Percentiles rank a stretch among this genome's conserved stretches.
Conservation (phyloP, 2,329 filamentous ascomycete genomes). For the Fusarium sp. region DNA sequence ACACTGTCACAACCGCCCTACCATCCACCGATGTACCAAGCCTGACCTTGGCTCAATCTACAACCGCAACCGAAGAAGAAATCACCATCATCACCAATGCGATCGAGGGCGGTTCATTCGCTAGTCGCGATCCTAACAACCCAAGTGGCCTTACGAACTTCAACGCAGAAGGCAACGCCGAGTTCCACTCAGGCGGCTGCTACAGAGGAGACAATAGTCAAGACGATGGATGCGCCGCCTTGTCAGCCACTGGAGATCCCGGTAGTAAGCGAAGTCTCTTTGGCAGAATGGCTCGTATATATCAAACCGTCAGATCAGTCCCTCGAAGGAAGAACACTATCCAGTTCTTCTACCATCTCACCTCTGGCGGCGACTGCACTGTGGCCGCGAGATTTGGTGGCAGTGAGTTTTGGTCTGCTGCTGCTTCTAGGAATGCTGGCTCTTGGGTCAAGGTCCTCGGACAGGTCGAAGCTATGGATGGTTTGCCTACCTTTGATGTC, state of each 20-base stretch:
- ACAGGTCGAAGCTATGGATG: neutral
- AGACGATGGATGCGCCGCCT: conserved; percentile 19
- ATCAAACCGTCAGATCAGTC: neutral
- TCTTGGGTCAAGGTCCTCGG: conserved; percentile 10
- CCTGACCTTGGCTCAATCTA: rapidly evolving
- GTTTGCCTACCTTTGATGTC: conserved; percentile 1
- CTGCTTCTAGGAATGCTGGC: neutral
- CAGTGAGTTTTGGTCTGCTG: neutral
- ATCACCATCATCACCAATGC: conserved; percentile 4
- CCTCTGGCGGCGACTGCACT: neutral
- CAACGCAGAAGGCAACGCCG: neutral
- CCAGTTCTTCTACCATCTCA: conserved; percentile 15
- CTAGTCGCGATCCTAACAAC: neutral
- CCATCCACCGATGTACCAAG: neutral
- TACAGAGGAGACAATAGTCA: conserved; percentile 8
- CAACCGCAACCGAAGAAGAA: neutral
- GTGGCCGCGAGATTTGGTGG: neutral
- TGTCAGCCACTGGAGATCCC: neutral
- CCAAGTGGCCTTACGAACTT: conserved; percentile 10
- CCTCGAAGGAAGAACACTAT: conserved; percentile 10
- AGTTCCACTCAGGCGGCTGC: conserved; percentile 5
- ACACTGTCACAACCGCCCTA: neutral
- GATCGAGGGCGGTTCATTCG: conserved; percentile 1
- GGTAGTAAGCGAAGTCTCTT: neutral
- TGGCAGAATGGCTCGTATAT: conserved; percentile 13